Percentiles rank a stretch among this genome's conserved stretches.
Conservation (phyloP, 495 filamentous ascomycete genomes). For the Xylaria nigripes region DNA sequence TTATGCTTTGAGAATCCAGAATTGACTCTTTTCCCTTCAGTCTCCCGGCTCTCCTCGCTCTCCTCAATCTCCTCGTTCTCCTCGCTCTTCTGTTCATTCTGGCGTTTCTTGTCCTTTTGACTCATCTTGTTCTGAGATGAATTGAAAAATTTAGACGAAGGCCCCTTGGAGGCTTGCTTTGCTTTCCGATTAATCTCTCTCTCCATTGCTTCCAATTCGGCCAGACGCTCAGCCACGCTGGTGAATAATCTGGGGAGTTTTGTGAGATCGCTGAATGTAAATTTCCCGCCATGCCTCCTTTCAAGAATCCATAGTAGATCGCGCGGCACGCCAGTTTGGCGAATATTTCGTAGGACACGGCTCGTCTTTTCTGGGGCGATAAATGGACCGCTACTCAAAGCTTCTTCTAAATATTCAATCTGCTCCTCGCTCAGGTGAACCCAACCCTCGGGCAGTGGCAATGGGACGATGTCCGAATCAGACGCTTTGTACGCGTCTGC, state of each 20-base stretch:
- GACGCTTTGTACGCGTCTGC: slow-evolving; percentile 5
- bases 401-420: slow-evolving; percentile 1
- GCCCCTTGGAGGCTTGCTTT: not conserved
- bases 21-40: no score
- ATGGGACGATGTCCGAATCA: not conserved
- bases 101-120: slow-evolving; percentile 23
- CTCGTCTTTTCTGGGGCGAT: not conserved
- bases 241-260: slow-evolving; percentile 16
- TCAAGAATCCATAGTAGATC: slow-evolving; percentile 23
- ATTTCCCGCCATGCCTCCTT: slow-evolving; percentile 52
- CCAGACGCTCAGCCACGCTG: slow-evolving; percentile 14
- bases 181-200: not conserved
- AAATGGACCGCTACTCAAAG: not conserved
- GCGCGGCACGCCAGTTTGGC: slow-evolving; percentile 21
- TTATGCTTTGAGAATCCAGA: slow-evolving; percentile 11
- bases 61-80: slow-evolving; percentile 19
- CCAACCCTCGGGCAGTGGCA: slow-evolving; percentile 28
- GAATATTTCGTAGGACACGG: slow-evolving; percentile 3
- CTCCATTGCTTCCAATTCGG: not conserved
- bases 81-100: slow-evolving; percentile 19
- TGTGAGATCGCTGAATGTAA: slow-evolving; percentile 56
- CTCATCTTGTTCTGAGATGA: slow-evolving; percentile 21
- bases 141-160: not conserved
- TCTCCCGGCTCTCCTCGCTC: slow-evolving; percentile 14
- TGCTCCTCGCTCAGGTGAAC: slow-evolving; percentile 29